Evolutionary conservation across 1,284 basidiomycete species (phyloP).

Genomic region (Flammula alnicola): DNA sequence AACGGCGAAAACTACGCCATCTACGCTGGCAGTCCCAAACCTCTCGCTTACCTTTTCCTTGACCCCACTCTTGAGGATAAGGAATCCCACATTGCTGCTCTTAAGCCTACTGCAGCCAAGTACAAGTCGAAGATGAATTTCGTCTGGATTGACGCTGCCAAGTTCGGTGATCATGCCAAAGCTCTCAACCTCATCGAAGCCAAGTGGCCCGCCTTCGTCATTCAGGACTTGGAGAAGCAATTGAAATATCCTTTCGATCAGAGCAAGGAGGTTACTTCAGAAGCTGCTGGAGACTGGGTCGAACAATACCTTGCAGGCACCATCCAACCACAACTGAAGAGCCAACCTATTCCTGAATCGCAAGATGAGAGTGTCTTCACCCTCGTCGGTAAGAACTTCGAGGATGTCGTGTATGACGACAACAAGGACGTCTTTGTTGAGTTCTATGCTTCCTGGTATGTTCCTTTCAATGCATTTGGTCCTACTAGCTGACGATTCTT

Average conservation of each 20-base stretch:
- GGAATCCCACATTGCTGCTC: constrained; percentile 67
- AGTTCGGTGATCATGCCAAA: constrained; percentile 96
- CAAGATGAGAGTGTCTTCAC: constrained; percentile 87
- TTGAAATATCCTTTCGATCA: constrained; percentile 92
- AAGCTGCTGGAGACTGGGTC: constrained; percentile 66
- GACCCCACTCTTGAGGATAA: constrained; percentile 79
- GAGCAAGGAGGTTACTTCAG: constrained; percentile 59
- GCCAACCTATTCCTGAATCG: constrained; percentile 81
- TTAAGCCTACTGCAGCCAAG: constrained; percentile 80
- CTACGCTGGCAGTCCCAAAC: constrained; percentile 85
- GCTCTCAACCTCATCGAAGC: constrained; percentile 86
- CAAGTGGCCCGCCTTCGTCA: constrained; percentile 93
- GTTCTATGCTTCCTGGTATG: constrained; percentile 96
- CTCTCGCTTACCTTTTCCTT: constrained; percentile 95
- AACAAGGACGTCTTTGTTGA: constrained; percentile 96
- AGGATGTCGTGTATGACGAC: constrained; percentile 85
- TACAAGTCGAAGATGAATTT: constrained; percentile 94
- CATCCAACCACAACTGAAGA: constrained; percentile 88
- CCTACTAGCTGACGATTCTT: background rate
- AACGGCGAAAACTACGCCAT: constrained; percentile 91
- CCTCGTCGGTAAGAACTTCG: constrained; percentile 91
- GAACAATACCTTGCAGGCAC: constrained; percentile 73
- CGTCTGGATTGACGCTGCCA: constrained; percentile 97
- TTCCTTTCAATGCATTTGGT: background rate
- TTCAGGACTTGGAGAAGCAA: constrained; percentile 86